A percentile compares a stretch with the other conserved stretches of the same genome.
These are phyloP conservation scores for Nakazawaea anatomiae DNA, from an alignment of 805 yeast genomes.

Conservation along the genomic window DNA sequence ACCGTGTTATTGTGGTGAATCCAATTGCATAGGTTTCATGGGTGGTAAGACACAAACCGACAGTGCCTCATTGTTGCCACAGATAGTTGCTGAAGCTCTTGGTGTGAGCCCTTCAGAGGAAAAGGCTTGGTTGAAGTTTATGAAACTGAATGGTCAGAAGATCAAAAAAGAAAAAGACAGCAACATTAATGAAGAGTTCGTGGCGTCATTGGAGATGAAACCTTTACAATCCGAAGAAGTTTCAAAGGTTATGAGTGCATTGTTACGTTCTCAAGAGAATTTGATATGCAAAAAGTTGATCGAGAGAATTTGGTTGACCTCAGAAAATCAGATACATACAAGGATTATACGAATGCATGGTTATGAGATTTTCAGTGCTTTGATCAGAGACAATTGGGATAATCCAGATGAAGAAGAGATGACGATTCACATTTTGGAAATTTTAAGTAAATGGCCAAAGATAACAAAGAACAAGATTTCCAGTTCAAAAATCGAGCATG, in stretches of 20 bases:
- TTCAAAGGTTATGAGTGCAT: constrained; percentile 71
- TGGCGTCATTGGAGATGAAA: constrained; percentile 47
- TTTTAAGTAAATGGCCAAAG: constrained; percentile 60
- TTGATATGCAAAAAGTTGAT: constrained; percentile 61
- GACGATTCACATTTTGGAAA: constrained; percentile 43
- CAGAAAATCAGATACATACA: constrained; percentile 43
- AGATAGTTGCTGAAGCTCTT: constrained; percentile 76
- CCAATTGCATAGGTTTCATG: constrained; percentile 86
- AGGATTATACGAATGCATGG: constrained; percentile 80
- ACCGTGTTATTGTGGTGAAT: constrained; percentile 89
- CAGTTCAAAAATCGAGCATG: constrained; percentile 64
- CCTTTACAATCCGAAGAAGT: constrained; percentile 57
- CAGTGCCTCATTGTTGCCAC: constrained; percentile 79
- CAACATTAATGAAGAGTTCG: constrained; percentile 59
- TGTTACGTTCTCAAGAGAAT: constrained; percentile 70
- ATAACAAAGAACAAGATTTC: constrained; percentile 70
- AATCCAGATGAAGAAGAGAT: constrained; percentile 30
- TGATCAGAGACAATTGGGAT: constrained; percentile 35
- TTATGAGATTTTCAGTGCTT: constrained; percentile 65
- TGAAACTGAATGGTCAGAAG: constrained; percentile 40
- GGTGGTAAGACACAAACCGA: constrained; percentile 98
- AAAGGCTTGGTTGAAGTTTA: constrained; percentile 62
- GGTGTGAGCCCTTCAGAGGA: constrained; percentile 69
- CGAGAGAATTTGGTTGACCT: constrained; percentile 54
- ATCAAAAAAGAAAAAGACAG: constrained; percentile 49